Evolutionary conservation across 495 filamentous ascomycete species (phyloP).

Genomic region (Hyphodiscus hymeniophilus): DNA sequence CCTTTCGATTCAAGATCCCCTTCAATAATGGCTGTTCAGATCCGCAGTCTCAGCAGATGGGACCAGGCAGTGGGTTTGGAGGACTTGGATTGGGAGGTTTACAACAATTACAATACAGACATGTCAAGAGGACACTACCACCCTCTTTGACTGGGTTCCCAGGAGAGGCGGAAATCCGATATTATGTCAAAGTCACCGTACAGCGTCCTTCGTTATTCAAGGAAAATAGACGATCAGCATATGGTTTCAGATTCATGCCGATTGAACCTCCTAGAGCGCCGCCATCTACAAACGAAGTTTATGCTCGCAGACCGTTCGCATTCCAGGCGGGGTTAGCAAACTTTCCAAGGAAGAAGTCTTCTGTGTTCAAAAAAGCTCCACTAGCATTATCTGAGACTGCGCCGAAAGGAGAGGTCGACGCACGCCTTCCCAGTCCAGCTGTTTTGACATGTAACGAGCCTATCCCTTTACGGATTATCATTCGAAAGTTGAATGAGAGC

Average conservation of each 20-base stretch:
- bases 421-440: conserved; percentile 77
- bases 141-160: conserved; percentile 79
- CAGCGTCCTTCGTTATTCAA: conserved; percentile 75
- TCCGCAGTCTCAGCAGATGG: conserved; percentile 33
- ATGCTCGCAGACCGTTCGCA: conserved; percentile 69
- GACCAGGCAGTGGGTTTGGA: conserved; percentile 23
- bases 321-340: conserved; percentile 44
- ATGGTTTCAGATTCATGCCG: conserved; percentile 74
- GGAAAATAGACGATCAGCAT: conserved; percentile 64
- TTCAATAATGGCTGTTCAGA: conserved; percentile 83
- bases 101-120: conserved; percentile 43
- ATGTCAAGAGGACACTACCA: conserved; percentile 83
- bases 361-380: conserved; percentile 36
- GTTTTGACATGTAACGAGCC: conserved; percentile 85
- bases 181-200: conserved; percentile 89
- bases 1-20: conserved; percentile 90
- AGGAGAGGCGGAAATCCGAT: conserved; percentile 78
- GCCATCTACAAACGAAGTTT: conserved; percentile 66
- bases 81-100: conserved; percentile 30
- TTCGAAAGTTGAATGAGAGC: conserved; percentile 61
- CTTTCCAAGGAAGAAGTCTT: conserved; percentile 41
- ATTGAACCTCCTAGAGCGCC: conserved; percentile 79
- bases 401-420: conserved; percentile 56
- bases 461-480: conserved; percentile 70
- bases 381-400: conserved; percentile 18